phyloP scores from a whole-genome alignment of 1,284 basidiomycete genomes.

The Moesziomyces globuligerus region DNA sequence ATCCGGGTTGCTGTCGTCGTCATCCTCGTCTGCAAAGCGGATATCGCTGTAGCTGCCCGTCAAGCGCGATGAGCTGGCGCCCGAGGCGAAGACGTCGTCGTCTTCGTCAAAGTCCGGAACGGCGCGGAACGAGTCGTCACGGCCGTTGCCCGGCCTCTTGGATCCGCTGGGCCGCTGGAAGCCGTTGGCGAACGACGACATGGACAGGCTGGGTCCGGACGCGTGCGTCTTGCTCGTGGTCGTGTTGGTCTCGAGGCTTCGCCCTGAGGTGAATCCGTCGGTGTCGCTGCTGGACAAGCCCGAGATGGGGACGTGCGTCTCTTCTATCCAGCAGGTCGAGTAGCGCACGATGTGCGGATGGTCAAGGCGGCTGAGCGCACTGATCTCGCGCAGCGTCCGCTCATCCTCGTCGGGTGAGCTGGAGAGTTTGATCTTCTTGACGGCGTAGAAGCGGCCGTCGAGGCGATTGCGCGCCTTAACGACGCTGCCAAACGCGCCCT shows the following conservation, averaged over 20 bases:
- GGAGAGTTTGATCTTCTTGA: constrained; percentile 86
- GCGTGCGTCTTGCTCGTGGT: constrained; percentile 47
- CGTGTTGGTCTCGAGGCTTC: constrained; percentile 42
- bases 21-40: constrained; percentile 73
- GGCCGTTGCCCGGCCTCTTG: constrained; percentile 3
- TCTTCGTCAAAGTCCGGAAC: constrained; percentile 56
- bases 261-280: constrained; percentile 34
- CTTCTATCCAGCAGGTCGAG: constrained; percentile 66
- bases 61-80: constrained; percentile 71
- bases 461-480: constrained; percentile 89
- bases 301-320: constrained; percentile 46
- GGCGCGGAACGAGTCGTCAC: constrained; percentile 41
- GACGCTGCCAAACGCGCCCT: constrained; percentile 91
- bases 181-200: constrained; percentile 40
- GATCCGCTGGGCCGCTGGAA: constrained; percentile 19
- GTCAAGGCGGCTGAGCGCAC: constrained; percentile 83
- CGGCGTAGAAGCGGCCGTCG: constrained; percentile 71
- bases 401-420: constrained; percentile 81
- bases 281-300: constrained; percentile 38
- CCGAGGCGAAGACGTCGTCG: constrained; percentile 58
- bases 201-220: constrained; percentile 37
- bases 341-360: constrained; percentile 93
- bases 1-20: constrained; percentile 64
- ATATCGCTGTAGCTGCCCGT: constrained; percentile 65
- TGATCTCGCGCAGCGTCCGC: constrained; percentile 90